Evolutionary conservation across 2,329 filamentous ascomycete species (phyloP), one percentile per base, ranked within the genome.

Genomic region (Aspergillus piperis): DNA sequence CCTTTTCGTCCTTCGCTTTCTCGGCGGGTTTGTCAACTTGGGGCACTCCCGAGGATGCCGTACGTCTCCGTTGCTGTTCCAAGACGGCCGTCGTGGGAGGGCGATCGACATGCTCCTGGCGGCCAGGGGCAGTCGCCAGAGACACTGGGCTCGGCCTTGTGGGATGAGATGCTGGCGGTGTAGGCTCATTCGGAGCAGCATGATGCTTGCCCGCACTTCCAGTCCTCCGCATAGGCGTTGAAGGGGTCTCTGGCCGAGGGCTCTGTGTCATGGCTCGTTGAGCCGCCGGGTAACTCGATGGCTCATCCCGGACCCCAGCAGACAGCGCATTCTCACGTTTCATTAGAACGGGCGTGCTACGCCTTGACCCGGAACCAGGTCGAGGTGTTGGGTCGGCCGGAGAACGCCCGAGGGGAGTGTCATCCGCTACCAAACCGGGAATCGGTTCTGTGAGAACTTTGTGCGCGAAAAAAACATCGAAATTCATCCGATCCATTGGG

Each of bases 391-490:
- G 17, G n/a, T 69, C 70, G 3, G 49, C 54, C 54, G 66, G 69
- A 39, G 68, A 58, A 59, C 58, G 62, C 44, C 62, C 63, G 49
- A 57, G 57, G 48, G 84, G 84, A 21, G 87, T 65, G 71, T 96
- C 92, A 70, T 96, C 91, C 44, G 88, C 89, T 6, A 92, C 87
- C 30, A 96, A 80, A 5, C 89, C 90, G 0, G 92, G 92, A 68
- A 97, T 97, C 3, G 88, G 84, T 19, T 84, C 84, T 11, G 84
- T 86, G 55, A 96, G 86, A 30, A 95, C 87, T 30, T 83, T 78
- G 71, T 94, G 88, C 15, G 80, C 81, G 77, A 98, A 98, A 73
- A 97, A 95, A 64, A 89, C 87, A 54, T 91, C 88, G 68, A 97
- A 98, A 58, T 87, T 90, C 74, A 96, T 84, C 60, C 95, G 85